Evolutionary conservation across 2,329 filamentous ascomycete genomes (phyloP), one percentile per base, ranked within the genome.

Genomic region (Colletotrichum sp.): DNA sequence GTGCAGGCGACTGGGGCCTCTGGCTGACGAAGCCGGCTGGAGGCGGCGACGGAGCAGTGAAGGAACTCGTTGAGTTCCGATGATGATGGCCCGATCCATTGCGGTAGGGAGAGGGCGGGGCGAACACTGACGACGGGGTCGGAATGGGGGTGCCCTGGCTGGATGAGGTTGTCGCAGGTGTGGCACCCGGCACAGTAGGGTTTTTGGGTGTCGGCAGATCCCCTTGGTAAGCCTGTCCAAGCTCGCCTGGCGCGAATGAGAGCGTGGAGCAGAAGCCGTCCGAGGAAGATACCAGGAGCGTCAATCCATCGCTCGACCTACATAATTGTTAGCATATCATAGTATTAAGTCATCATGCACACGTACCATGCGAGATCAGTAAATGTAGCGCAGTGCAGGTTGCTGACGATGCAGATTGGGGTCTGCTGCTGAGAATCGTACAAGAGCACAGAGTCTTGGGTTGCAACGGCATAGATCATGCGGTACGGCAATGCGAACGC

Each of bases 361-460:
- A 85, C 93, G 84, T 91, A 98, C 97, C 97, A 99, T 38, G 95
- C 94, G 75, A 99, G 87, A 83, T 99, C 97, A 1, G 97, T 99
- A 82, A 99, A 99, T 0, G 97, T 99, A 6, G 97, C 96, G 84
- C 96, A 98, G 84, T 99, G 97, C 78, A 99, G 86, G 82, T 99
- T 99, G 90, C 96, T 99, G 65, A 99, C 96, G 52, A 99, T 91
- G 82, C 96, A 98, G 43, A 99, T 88, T 4, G 97, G 97, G 9
- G 95, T 98, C 81, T 96, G 94, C 82, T 99, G 97, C 82, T 99
- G 97, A 0, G 97, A 99, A 84, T 99, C 97, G 82, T 99, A 99
- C 26, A 99, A 90, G 58, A 98, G 88, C 6, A 99, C 95, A 0
- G 97, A 95, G 85, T 99, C 97, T 82, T 99, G 96, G 0, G 97